Percentiles rank a stretch among this genome's conserved stretches.
These are phyloP conservation scores for Trichosporon sp. DNA, from an alignment of 1,284 basidiomycete genomes.

Conservation along the genomic window DNA sequence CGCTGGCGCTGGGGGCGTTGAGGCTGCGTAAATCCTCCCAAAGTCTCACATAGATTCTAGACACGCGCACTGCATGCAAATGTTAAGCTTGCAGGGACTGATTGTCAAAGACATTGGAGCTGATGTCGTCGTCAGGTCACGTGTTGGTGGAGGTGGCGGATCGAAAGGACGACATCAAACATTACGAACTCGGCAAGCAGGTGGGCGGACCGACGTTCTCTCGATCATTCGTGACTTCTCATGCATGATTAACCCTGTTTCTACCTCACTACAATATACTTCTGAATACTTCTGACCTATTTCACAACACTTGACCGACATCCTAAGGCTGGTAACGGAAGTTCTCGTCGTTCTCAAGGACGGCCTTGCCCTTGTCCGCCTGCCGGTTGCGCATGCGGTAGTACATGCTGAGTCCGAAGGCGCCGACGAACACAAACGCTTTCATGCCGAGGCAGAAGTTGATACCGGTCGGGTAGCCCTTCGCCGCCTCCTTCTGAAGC, in stretches of 20 bases:
- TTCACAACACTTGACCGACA: background rate
- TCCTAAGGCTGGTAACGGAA: slow-evolving; percentile 21
- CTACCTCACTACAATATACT: background rate
- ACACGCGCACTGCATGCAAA: background rate
- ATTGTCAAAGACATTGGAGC: too few relatives aligned
- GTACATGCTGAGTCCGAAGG: background rate
- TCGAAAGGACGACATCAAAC: too few relatives aligned
- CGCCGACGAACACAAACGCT: slow-evolving; percentile 12
- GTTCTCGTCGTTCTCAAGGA: slow-evolving; percentile 21
- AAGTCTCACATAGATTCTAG: background rate
- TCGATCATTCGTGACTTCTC: too few relatives aligned
- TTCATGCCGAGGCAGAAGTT: slow-evolving; percentile 39
- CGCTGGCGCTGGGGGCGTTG: slow-evolving; percentile 18
- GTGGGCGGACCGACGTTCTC: too few relatives aligned
- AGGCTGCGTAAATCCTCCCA: background rate
- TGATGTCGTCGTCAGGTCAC: too few relatives aligned
- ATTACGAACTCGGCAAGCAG: too few relatives aligned
- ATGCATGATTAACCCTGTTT: too few relatives aligned
- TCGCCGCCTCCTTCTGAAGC: slow-evolving; percentile 25
- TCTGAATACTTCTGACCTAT: background rate
- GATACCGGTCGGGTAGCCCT: slow-evolving; percentile 31
- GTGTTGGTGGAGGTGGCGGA: too few relatives aligned
- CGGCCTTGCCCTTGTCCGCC: slow-evolving; percentile 21
- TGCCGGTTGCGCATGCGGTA: slow-evolving; percentile 18
- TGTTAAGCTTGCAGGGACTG: background rate